Evolutionary conservation across 306 rosid species (phyloP).

Genomic region (Corylus heterophylla): DNA sequence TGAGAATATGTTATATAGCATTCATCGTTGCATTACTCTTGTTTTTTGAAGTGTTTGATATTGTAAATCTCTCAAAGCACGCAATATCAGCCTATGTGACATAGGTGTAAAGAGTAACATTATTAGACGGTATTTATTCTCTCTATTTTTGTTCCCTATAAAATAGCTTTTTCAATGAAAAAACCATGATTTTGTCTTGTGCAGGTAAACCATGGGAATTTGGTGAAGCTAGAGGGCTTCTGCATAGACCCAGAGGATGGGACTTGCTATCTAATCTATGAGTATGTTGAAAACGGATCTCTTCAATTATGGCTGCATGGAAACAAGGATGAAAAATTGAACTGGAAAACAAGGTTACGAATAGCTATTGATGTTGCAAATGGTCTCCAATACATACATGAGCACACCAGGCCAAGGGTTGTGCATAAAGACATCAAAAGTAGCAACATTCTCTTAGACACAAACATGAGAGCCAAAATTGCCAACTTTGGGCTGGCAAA

Average conservation of each 20-base stretch:
- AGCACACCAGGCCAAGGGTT: constrained; percentile 91
- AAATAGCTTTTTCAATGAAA: constrained; percentile 6
- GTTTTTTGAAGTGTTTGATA: no score
- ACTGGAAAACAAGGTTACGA: constrained; percentile 69
- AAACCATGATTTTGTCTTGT: constrained; percentile 14
- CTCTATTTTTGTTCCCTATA: no score
- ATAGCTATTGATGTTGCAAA: constrained; percentile 83
- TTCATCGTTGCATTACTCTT: no score
- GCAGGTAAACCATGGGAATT: constrained; percentile 95
- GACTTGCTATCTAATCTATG: constrained; percentile 79
- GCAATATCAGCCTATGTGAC: no score
- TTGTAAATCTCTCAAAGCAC: no score
- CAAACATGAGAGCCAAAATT: constrained; percentile 83
- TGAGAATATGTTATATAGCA: no score
- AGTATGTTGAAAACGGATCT: constrained; percentile 83
- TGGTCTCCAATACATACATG: constrained; percentile 89
- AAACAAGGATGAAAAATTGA: constrained; percentile 36
- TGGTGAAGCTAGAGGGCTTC: constrained; percentile 93
- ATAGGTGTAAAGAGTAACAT: no score
- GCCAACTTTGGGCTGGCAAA: constrained; percentile 93
- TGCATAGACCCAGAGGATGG: constrained; percentile 74
- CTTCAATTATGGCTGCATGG: constrained; percentile 74
- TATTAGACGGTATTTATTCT: no score
- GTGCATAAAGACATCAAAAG: constrained; percentile 96
- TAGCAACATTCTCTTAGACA: constrained; percentile 84